Evolutionary conservation across 306 rosid species (phyloP).

Genomic region (Trichosanthes cucumerina): DNA sequence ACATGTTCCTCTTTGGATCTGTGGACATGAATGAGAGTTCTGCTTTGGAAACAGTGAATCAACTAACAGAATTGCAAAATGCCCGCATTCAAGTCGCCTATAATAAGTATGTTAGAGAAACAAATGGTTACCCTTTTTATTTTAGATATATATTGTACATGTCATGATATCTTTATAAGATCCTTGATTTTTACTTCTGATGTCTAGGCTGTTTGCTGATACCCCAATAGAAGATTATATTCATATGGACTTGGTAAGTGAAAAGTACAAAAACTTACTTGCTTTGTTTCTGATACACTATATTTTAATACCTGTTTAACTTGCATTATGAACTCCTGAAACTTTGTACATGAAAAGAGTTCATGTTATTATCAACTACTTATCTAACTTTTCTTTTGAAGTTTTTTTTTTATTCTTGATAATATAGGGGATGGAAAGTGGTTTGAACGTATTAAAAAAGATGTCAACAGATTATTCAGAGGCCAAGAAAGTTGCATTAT

Average conservation of each 20-base stretch:
- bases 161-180: neutral
- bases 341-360: neutral
- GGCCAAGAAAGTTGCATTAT: conserved; percentile 53
- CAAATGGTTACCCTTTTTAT: neutral
- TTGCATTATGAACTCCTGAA: neutral
- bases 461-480: conserved; percentile 58
- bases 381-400: neutral
- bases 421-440: conserved; percentile 51
- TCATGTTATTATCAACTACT: neutral
- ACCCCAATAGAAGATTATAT: conserved; percentile 35
- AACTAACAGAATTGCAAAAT: conserved; percentile 61
- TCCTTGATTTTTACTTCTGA: conserved; percentile 16
- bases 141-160: conserved; percentile 11
- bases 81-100: conserved; percentile 54
- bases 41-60: conserved; percentile 50
- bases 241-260: conserved; percentile 70
- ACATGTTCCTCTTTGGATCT: conserved; percentile 59
- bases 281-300: neutral
- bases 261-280: neutral
- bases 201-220: conserved; percentile 46
- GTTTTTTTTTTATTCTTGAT: neutral
- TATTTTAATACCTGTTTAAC: neutral
- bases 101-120: conserved; percentile 30
- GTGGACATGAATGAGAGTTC: conserved; percentile 52
- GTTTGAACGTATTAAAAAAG: conserved; percentile 37